A percentile compares a stretch with the other conserved stretches of the same genome.
Conservation (phyloP, 2,329 filamentous ascomycete species). For the Aspergillus pseudonomiae region DNA sequence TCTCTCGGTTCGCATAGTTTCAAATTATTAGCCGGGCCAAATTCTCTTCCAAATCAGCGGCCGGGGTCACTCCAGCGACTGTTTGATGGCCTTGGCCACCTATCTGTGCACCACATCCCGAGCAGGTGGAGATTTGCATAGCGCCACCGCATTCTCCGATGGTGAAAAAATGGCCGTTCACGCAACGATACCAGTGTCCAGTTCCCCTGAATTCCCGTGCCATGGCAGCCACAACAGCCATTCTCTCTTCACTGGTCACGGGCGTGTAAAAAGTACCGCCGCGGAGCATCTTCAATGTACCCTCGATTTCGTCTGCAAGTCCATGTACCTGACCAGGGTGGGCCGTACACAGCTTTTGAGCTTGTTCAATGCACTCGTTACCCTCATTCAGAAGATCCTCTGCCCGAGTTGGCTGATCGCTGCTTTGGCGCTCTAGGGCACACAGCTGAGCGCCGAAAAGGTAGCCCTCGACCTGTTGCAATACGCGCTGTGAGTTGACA, state of each 20-base stretch:
- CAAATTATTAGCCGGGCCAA: background rate
- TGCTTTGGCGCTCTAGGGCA: constrained; percentile 41
- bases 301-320: constrained; percentile 52
- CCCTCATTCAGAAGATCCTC: constrained; percentile 16
- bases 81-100: constrained; percentile 58
- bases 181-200: constrained; percentile 53
- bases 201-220: constrained; percentile 52
- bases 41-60: constrained; percentile 57
- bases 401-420: constrained; percentile 1
- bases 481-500: background rate
- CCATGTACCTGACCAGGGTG: constrained; percentile 20
- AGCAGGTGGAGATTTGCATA: constrained; percentile 63
- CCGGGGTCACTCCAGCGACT: constrained; percentile 57
- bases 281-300: constrained; percentile 50
- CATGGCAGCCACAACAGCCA: constrained; percentile 57
- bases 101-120: constrained; percentile 62
- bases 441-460: constrained; percentile 55
- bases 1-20: background rate
- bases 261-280: constrained; percentile 52
- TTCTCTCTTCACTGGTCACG: constrained; percentile 57
- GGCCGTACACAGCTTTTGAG: background rate
- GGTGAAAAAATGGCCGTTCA: constrained; percentile 55
- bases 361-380: background rate
- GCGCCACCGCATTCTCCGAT: constrained; percentile 69
- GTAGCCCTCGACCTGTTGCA: constrained; percentile 50